Evolutionary conservation across 2,329 filamentous ascomycete genomes (phyloP).

Genomic region (Cladorrhinum sp.): DNA sequence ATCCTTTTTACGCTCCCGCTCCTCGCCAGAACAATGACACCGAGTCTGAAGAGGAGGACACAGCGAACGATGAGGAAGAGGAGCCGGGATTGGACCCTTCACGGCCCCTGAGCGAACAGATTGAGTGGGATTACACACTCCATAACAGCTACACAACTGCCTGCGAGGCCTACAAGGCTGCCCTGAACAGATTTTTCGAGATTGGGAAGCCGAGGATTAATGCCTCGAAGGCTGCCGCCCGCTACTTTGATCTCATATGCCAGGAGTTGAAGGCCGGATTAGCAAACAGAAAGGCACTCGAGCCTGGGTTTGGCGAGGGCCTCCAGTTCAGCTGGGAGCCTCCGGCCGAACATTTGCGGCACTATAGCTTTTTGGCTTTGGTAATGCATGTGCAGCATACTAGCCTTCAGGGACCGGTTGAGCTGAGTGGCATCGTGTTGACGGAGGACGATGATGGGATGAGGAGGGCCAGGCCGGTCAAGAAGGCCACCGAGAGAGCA

Average conservation of each 20-base stretch:
- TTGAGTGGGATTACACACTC: not conserved
- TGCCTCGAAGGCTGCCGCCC: constrained; percentile 13
- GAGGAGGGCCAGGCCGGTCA: not conserved
- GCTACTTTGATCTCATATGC: constrained; percentile 4
- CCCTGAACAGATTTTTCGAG: constrained; percentile 5
- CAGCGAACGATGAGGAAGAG: not conserved
- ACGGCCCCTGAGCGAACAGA: not conserved
- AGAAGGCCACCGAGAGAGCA: not conserved
- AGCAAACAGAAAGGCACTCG: not conserved
- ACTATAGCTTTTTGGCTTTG: constrained; percentile 20
- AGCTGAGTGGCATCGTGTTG: constrained; percentile 21
- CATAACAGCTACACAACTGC: constrained; percentile 18
- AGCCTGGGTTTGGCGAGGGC: not conserved
- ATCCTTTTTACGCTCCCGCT: not conserved
- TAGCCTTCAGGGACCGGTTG: constrained; percentile 18
- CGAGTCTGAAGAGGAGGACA: not conserved
- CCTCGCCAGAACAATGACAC: not conserved
- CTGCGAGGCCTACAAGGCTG: constrained; percentile 13
- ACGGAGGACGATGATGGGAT: constrained; percentile 6
- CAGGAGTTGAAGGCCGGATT: constrained; percentile 3
- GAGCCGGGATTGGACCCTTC: not conserved
- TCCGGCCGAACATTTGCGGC: not conserved
- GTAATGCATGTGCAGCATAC: constrained; percentile 14
- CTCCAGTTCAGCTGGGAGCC: constrained; percentile 12
- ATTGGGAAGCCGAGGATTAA: constrained; percentile 13